Base-by-base conservation (phyloP, 805 yeast genomes). In the Candida khao-thaluensis region DNA sequence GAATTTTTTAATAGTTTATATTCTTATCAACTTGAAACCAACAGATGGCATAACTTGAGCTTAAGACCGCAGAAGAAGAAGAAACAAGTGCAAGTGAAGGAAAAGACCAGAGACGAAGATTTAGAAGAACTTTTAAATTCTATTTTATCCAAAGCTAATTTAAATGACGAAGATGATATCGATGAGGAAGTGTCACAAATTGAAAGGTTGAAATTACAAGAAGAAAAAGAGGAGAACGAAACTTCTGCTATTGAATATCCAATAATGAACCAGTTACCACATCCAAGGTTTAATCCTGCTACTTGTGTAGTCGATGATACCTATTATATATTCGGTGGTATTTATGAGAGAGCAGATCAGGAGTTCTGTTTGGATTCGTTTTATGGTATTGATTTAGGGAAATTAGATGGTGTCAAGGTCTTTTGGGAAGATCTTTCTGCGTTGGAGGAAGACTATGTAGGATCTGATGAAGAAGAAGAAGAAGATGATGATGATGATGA, bases 381-480 rank as follows among this genome's bases (percentile, higher is more conserved):
- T 58, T 93, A 91, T 54, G 74, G 90, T 18, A 71, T 93, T 33
- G 96, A 93, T 63, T 67, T 91, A 48, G 88, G 86, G 27, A 86
- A 82, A 54, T 64, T 90, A 36, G 96, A 91, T 55, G 97, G 97
- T 11, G 80, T 88, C 38, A 84, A 79, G 50, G 85, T 88, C 0
- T 80, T 75, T 48, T 91, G 98, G 97, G 98, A 91, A 61, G 87
- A 90, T 48, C 70, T 86, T 48, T 51, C 67, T n/a, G 81, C 73
- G 43, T 54, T 77, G 45, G 77, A 60, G 66, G 74, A 52, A 53
- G 81, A 54, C 69, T 74, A 54, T 12, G 77, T 66, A 20, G 74
- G 73, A 17, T 84, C 81, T 1, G 91, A 82, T 8, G 88, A 78
- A 1, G 89, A 81, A 1, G 90, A 80, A 2, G 90, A 81, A 0